phyloP scores from a whole-genome alignment of 1,139 yeast genomes.

The Casaregolazyma suthepensis region DNA sequence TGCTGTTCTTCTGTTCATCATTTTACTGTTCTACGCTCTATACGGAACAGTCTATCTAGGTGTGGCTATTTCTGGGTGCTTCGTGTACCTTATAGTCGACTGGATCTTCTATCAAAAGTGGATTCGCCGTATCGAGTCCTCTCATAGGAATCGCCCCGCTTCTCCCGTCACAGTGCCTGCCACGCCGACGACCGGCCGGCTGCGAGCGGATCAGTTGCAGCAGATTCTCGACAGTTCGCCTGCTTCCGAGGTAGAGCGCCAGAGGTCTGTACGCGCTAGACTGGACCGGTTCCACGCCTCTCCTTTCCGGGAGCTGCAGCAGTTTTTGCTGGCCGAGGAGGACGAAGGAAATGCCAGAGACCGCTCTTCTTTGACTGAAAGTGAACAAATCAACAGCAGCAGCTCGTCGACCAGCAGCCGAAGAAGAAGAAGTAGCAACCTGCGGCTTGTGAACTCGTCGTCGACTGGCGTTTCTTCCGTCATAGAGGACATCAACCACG shows the following conservation, averaged over 20 bases:
- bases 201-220: not conserved
- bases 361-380: not conserved
- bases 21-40: not conserved
- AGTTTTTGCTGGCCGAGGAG: slow-evolving; percentile 4
- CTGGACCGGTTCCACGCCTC: not conserved
- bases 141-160: not conserved
- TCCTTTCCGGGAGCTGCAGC: slow-evolving; percentile 5
- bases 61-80: slow-evolving; percentile 1
- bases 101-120: not conserved
- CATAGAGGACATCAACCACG: not conserved
- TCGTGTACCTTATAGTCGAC: slow-evolving; percentile 1
- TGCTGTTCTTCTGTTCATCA: not conserved
- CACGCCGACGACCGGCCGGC: not conserved
- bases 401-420: not conserved
- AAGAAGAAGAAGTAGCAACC: too few relatives aligned
- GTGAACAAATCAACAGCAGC: not conserved
- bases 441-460: not conserved
- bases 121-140: not conserved
- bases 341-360: not conserved
- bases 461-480: not conserved
- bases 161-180: not conserved
- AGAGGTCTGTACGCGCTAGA: not conserved
- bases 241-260: not conserved
- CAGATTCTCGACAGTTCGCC: not conserved
- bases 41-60: not conserved